Evolutionary conservation across 345 rosid species (phyloP), one percentile per base, ranked within the genome.

Genomic region (Punica granatum): DNA sequence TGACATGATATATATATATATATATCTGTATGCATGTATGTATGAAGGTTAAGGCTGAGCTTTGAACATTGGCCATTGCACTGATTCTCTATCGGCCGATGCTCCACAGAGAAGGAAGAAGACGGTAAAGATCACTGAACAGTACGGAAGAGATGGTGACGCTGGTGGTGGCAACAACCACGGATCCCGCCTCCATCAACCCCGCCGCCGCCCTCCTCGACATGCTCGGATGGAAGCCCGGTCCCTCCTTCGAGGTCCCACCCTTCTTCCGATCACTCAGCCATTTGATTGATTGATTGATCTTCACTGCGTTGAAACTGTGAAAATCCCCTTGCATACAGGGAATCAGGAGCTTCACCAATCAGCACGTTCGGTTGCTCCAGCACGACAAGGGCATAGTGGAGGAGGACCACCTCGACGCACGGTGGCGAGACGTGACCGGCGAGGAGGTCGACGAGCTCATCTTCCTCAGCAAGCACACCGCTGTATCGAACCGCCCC

Each of bases 401-500:
- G 33, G 77, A 54, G 64, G 97, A 88, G 78, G 96, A 93, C 64
- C 80, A 93, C 76, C 81, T 93, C 48, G 98, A 93, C 69, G 53
- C 54, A 46, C 88, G 97, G 51, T 93, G 98, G 98, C 86, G 87
- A 72, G 88, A 84, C 36, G 92, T 83, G 31, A 85, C 92, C 23
- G 88, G 92, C 26, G 98, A 93, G 77, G 77, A 33, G 32, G 90
- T 93, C 23, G 85, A 87, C 35, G 97, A 93, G 67, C 83, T 93
- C 36, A 85, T 93, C 73, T 90, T 93, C 83, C 80, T 93, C 70
- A 90, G 98, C 81, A 87, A 82, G 72, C 98, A 90, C 81, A 86
- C 94, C 30, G 98, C 98, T 63, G 97, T 80, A 21, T 90, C 97
- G 3, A 88, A 86, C 64, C 92, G 98, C 10, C 97, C 98, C 1